Evolutionary conservation across 2,329 filamentous ascomycete species (phyloP).

Genomic region (Rutstroemia sp.): DNA sequence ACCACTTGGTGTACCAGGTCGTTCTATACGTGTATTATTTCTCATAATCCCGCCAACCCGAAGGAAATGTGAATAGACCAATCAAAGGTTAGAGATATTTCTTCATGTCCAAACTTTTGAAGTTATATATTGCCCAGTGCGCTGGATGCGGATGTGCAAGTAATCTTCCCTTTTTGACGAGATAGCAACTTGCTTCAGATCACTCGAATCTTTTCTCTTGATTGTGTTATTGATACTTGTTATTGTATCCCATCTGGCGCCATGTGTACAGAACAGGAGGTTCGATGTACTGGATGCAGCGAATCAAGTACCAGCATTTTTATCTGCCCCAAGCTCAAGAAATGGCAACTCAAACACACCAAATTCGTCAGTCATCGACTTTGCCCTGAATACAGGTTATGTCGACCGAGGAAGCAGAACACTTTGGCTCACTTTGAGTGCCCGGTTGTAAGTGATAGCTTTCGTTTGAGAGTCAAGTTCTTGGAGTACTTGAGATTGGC

Average conservation of each 20-base stretch:
- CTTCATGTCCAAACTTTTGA: neutral
- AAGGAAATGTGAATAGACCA: neutral
- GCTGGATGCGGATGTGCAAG: neutral
- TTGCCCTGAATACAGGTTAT: constrained; percentile 4
- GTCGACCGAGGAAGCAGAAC: neutral
- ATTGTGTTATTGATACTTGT: neutral
- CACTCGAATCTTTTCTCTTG: neutral
- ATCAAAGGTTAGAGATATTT: neutral
- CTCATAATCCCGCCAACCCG: neutral
- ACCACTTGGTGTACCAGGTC: constrained; percentile 1
- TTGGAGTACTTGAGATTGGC: neutral
- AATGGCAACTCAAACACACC: constrained; percentile 6
- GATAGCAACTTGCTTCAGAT: neutral
- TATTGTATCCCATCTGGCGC: neutral
- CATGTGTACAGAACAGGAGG: constrained; percentile 7
- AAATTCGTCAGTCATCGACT: constrained; percentile 4
- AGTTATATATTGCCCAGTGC: neutral
- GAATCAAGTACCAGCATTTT: constrained; percentile 6
- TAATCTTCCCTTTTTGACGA: neutral
- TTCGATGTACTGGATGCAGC: constrained; percentile 7
- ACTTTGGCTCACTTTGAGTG: constrained; percentile 6
- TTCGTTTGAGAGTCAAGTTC: neutral
- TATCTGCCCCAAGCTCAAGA: constrained; percentile 6
- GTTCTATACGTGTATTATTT: constrained; percentile 4
- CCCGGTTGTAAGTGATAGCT: constrained; percentile 1